Percentiles rank a stretch among this genome's conserved stretches.
These are phyloP conservation scores for Hypoxylon sp. DNA, from an alignment of 2,329 filamentous ascomycete species.

Conservation along the genomic window DNA sequence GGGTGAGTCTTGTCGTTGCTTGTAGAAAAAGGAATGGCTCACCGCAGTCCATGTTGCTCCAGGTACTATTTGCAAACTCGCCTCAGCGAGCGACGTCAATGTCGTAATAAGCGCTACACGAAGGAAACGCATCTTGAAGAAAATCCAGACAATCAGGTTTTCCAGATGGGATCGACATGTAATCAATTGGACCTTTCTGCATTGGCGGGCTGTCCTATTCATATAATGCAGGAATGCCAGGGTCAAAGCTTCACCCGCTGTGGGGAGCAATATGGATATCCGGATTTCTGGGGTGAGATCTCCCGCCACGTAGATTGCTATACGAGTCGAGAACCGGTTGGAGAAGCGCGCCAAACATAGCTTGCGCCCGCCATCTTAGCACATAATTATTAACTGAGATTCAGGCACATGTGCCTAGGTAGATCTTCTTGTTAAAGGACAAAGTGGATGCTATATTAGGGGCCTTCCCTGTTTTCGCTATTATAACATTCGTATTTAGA, in stretches of 20 bases:
- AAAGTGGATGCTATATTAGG: constrained; percentile 21
- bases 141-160: constrained; percentile 1
- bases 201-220: constrained; percentile 29
- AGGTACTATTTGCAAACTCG: constrained; percentile 58
- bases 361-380: constrained; percentile 2
- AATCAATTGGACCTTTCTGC: constrained; percentile 18
- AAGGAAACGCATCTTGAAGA: constrained; percentile 33
- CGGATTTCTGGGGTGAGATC: constrained; percentile 43
- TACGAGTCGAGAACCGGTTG: constrained; percentile 30
- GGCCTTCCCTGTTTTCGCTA: constrained; percentile 13
- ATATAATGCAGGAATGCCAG: constrained; percentile 34
- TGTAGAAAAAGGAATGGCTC: constrained; percentile 33
- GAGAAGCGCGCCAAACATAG: constrained; percentile 38
- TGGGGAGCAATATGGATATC: constrained; percentile 45
- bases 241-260: constrained; percentile 33
- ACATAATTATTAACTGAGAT: background rate
- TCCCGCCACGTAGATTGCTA: constrained; percentile 32
- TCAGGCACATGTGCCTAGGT: constrained; percentile 2
- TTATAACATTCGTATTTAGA: constrained; percentile 14
- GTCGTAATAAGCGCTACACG: constrained; percentile 23
- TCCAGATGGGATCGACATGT: constrained; percentile 34
- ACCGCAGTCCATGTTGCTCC: constrained; percentile 65
- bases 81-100: constrained; percentile 41
- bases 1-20: constrained; percentile 4
- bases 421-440: constrained; percentile 16